Evolutionary conservation across 2,329 filamentous ascomycete species (phyloP).

Genomic region (Fusarium scirpi): DNA sequence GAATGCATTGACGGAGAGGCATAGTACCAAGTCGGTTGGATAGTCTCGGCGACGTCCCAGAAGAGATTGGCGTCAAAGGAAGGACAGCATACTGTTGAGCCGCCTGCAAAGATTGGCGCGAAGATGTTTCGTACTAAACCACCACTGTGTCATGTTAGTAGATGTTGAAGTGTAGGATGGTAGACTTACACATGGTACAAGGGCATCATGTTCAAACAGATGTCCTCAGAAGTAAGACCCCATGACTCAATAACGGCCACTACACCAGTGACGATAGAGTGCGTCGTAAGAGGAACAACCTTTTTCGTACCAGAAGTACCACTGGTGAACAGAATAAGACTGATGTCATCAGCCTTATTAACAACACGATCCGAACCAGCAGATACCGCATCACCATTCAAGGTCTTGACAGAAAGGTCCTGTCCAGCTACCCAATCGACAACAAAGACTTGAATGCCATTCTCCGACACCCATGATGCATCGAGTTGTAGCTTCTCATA

Average conservation of each 20-base stretch:
- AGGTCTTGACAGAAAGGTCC: not conserved
- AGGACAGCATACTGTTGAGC: conserved; percentile 7
- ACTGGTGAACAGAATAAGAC: conserved; percentile 15
- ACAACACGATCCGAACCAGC: rapidly evolving
- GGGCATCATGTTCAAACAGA: conserved; percentile 24
- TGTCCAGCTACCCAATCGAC: not conserved
- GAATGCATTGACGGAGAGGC: conserved; percentile 18
- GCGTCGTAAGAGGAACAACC: not conserved
- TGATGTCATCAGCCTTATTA: conserved; percentile 17
- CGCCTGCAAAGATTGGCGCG: not conserved
- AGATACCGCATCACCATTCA: not conserved
- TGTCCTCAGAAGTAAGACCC: not conserved
- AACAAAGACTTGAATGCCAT: not conserved
- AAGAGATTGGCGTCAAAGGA: conserved; percentile 17
- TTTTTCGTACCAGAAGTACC: conserved; percentile 17
- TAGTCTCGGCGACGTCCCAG: conserved; percentile 8
- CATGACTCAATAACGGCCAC: conserved; percentile 22
- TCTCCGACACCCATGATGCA: not conserved
- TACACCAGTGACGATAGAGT: conserved; percentile 6
- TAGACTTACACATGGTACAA: conserved; percentile 16
- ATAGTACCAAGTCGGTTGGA: conserved; percentile 21
- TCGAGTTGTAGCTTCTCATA: not conserved
- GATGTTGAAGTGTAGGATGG: rapidly evolving
- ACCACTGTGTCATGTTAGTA: not conserved
- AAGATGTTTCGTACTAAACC: conserved; percentile 11